These are phyloP conservation scores for Fusarium penzigii DNA, from an alignment of 2,329 filamentous ascomycete species.

Conservation along the genomic window DNA sequence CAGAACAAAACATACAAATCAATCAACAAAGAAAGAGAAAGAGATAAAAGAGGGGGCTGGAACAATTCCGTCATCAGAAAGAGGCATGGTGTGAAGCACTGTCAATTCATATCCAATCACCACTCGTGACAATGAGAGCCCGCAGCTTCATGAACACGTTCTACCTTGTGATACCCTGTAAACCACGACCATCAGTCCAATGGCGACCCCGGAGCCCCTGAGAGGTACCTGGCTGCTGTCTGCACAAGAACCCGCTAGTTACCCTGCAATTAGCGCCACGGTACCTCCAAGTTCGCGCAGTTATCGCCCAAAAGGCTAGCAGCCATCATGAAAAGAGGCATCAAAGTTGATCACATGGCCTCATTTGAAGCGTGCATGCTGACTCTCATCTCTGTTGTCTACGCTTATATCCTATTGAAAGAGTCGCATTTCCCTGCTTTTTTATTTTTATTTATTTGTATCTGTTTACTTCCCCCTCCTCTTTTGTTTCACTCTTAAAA, in stretches of 20 bases:
- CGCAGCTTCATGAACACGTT: slow-evolving; percentile 17
- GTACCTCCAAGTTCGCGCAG: slow-evolving; percentile 7
- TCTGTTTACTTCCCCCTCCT: too few relatives aligned
- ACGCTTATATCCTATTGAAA: too few relatives aligned
- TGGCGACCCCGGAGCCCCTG: slow-evolving; percentile 6
- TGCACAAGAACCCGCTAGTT: slow-evolving; percentile 5
- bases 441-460: too few relatives aligned
- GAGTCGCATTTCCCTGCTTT: too few relatives aligned
- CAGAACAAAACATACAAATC: too few relatives aligned
- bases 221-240: slow-evolving; percentile 7
- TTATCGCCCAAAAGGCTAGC: neutral
- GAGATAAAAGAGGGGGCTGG: neutral
- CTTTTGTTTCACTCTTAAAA: too few relatives aligned
- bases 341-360: slow-evolving; percentile 17
- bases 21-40: too few relatives aligned
- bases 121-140: slow-evolving; percentile 11
- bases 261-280: slow-evolving; percentile 13
- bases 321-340: neutral
- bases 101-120: slow-evolving; percentile 15
- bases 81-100: slow-evolving; percentile 14
- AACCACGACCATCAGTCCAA: slow-evolving; percentile 8
- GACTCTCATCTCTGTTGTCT: too few relatives aligned
- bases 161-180: slow-evolving; percentile 23
- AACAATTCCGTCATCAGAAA: slow-evolving; percentile 18
- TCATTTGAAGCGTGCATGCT: too few relatives aligned